Conservation (phyloP, 441 rosid genomes). For the Gossypium gossypioides region DNA sequence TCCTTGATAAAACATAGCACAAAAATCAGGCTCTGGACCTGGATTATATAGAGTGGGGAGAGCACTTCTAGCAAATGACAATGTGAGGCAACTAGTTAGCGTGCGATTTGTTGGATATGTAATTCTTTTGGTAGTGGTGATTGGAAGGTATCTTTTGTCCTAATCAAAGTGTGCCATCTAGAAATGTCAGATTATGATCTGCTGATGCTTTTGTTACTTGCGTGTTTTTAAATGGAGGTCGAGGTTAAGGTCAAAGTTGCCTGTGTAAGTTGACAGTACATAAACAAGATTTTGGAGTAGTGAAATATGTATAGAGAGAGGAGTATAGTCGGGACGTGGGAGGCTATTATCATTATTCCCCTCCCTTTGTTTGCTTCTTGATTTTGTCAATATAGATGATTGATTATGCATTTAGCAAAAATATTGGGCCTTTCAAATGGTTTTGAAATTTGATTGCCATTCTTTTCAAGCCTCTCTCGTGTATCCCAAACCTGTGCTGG, state of each 20-base stretch:
- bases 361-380: not conserved
- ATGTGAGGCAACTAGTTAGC: constrained; percentile 7
- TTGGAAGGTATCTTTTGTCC: constrained; percentile 4
- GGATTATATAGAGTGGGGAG: not conserved
- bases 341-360: not conserved
- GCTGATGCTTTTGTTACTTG: constrained; percentile 12
- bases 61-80: constrained; percentile 4
- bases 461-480: not conserved
- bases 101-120: constrained; percentile 19
- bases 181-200: not conserved
- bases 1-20: constrained; percentile 10
- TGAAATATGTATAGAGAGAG: constrained; percentile 16
- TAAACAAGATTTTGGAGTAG: constrained; percentile 23
- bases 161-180: constrained; percentile 4
- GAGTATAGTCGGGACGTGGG: constrained; percentile 20
- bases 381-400: constrained; percentile 15
- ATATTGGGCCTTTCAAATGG: constrained; percentile 6
- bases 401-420: not conserved
- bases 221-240: constrained; percentile 8
- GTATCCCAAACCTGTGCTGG: not conserved
- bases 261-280: constrained; percentile 22
- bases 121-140: constrained; percentile 19
- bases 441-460: constrained; percentile 1
- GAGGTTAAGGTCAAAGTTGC: constrained; percentile 5
- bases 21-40: constrained; percentile 4